These are phyloP conservation scores for Monosporozyma unispora DNA, from an alignment of 805 yeast genomes.

Conservation along the genomic window DNA sequence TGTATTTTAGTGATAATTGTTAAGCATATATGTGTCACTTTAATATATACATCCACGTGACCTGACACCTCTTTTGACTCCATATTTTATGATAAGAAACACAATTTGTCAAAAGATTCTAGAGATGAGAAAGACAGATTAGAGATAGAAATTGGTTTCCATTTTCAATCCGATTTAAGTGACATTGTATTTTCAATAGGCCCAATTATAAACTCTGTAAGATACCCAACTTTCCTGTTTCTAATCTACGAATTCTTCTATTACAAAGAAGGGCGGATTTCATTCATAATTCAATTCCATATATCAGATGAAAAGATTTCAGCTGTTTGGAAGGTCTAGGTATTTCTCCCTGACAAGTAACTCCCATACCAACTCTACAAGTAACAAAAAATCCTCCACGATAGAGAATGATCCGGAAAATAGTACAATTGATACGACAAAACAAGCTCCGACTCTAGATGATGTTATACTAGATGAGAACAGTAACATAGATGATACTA, in stretches of 20 bases:
- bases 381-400: not conserved
- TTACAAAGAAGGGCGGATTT: not conserved
- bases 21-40: too few relatives aligned
- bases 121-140: not conserved
- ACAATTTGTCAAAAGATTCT: not conserved
- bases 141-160: too few relatives aligned
- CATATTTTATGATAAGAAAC: not conserved
- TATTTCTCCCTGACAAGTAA: not conserved
- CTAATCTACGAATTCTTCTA: too few relatives aligned
- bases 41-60: too few relatives aligned
- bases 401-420: too few relatives aligned
- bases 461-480: constrained; percentile 3
- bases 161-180: too few relatives aligned
- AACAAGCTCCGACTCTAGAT: not conserved
- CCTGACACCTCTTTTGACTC: not conserved
- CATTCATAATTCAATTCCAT: not conserved
- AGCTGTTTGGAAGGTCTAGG: not conserved
- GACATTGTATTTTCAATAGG: too few relatives aligned
- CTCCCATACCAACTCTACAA: not conserved
- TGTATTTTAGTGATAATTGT: too few relatives aligned
- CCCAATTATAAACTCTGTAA: too few relatives aligned
- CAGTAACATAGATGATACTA: not conserved
- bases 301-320: not conserved
- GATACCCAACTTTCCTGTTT: too few relatives aligned
- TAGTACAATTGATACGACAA: not conserved